A percentile compares a stretch with the other conserved stretches of the same genome.
Conservation (phyloP, 2,329 filamentous ascomycete species). For the Gnomoniopsis sp. region DNA sequence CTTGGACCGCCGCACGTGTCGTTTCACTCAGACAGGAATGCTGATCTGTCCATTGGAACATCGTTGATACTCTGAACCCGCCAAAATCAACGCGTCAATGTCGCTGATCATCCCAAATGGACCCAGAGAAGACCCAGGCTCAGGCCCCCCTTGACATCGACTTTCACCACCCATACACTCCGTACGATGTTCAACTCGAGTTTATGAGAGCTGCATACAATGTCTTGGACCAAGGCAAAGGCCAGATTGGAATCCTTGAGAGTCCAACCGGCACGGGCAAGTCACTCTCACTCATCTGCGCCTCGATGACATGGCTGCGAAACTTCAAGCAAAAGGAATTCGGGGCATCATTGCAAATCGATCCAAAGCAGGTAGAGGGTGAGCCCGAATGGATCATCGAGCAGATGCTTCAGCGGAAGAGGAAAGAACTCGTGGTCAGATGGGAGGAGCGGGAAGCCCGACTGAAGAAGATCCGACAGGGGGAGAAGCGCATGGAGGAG, state of each 20-base stretch:
- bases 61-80: neutral
- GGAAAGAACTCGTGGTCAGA: slow-evolving; percentile 60
- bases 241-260: slow-evolving; percentile 84
- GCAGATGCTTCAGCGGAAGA: slow-evolving; percentile 67
- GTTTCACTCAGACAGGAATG: neutral
- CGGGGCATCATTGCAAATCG: slow-evolving; percentile 48
- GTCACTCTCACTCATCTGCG: slow-evolving; percentile 87
- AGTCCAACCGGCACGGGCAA: slow-evolving; percentile 91
- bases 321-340: slow-evolving; percentile 65
- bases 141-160: slow-evolving; percentile 37
- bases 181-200: slow-evolving; percentile 81
- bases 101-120: neutral
- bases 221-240: slow-evolving; percentile 66
- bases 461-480: slow-evolving; percentile 62
- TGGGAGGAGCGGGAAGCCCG: slow-evolving; percentile 73
- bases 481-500: slow-evolving; percentile 55
- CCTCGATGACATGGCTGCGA: slow-evolving; percentile 85
- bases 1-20: neutral
- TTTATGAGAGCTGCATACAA: slow-evolving; percentile 84
- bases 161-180: slow-evolving; percentile 84
- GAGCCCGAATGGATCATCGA: slow-evolving; percentile 85
- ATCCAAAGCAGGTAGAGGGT: slow-evolving; percentile 48
- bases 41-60: neutral
- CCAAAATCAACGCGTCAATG: neutral
- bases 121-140: neutral